These are phyloP conservation scores for Boletellus emodensis DNA, from an alignment of 768 basidiomycete species.

Conservation along the genomic window DNA sequence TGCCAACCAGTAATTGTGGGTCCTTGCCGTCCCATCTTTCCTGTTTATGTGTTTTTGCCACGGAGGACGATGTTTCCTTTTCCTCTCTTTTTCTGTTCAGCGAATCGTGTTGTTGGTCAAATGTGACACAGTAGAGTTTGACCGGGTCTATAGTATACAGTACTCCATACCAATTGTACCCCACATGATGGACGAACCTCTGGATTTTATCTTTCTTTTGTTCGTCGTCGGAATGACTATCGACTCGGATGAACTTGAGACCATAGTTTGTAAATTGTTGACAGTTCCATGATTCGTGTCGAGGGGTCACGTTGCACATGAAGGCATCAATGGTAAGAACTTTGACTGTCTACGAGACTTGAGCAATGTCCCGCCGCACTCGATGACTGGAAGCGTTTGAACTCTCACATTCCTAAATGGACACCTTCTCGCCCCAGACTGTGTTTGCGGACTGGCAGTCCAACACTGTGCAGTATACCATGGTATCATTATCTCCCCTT, in stretches of 20 bases:
- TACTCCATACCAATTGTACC: not conserved
- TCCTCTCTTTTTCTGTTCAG: not conserved
- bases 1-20: not conserved
- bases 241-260: too few species aligned
- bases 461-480: not conserved
- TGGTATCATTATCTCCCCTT: conserved; percentile 1
- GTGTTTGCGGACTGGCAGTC: not conserved
- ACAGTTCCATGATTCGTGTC: too few species aligned
- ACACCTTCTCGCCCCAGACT: not conserved
- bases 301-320: not conserved
- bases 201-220: not conserved
- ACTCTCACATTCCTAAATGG: not conserved
- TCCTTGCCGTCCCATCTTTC: not conserved
- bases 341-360: too few species aligned
- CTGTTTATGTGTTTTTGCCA: not conserved
- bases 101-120: not conserved
- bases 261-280: too few species aligned
- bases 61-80: too few species aligned
- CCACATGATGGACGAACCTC: not conserved
- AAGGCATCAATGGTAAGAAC: too few species aligned
- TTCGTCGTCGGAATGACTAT: not conserved
- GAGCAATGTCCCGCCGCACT: too few species aligned
- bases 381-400: too few species aligned
- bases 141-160: not conserved
- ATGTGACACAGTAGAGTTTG: not conserved